Percentiles rank a stretch among this genome's conserved stretches.
These are phyloP conservation scores for Hanseniaspora thailandica DNA, from an alignment of 805 yeast genomes.

Conservation along the genomic window DNA sequence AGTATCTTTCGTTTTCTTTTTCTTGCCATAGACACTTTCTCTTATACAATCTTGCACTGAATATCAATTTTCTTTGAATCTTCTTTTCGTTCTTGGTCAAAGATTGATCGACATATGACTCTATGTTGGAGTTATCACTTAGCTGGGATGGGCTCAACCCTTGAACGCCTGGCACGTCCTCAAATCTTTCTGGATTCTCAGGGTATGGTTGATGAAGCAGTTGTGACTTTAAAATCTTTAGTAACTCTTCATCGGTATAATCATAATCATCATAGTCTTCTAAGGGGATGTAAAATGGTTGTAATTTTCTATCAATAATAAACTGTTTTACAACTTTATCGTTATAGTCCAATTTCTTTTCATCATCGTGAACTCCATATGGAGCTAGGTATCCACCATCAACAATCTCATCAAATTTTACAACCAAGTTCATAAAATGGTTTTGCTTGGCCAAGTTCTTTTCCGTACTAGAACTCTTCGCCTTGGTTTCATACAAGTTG, in stretches of 20 bases:
- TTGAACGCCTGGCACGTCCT: slow-evolving; percentile 27
- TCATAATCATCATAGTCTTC: slow-evolving; percentile 54
- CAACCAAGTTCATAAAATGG: slow-evolving; percentile 48
- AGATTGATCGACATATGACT: slow-evolving; percentile 24
- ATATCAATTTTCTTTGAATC: slow-evolving; percentile 24
- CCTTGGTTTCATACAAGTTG: slow-evolving; percentile 19
- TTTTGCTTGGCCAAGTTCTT: slow-evolving; percentile 41
- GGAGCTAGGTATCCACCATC: slow-evolving; percentile 95
- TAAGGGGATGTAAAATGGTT: slow-evolving; percentile 85
- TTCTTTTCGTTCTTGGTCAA: slow-evolving; percentile 26
- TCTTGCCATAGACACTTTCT: slow-evolving; percentile 40
- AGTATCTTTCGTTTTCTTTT: slow-evolving; percentile 51
- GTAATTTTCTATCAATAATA: slow-evolving; percentile 57
- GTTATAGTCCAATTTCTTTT: slow-evolving; percentile 56
- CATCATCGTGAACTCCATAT: slow-evolving; percentile 68
- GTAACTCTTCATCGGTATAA: slow-evolving; percentile 63
- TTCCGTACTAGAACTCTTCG: slow-evolving; percentile 39
- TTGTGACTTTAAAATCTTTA: slow-evolving; percentile 38
- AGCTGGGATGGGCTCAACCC: background rate
- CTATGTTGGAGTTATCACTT: slow-evolving; percentile 22
- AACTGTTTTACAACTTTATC: slow-evolving; percentile 59
- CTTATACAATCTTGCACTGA: slow-evolving; percentile 27
- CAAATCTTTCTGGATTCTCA: slow-evolving; percentile 30
- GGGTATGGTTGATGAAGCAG: slow-evolving; percentile 45
- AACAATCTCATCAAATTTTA: slow-evolving; percentile 54